These are phyloP conservation scores for Phoenix roebelenii DNA, from an alignment of 176 grass and related monocot species.

Conservation along the genomic window DNA sequence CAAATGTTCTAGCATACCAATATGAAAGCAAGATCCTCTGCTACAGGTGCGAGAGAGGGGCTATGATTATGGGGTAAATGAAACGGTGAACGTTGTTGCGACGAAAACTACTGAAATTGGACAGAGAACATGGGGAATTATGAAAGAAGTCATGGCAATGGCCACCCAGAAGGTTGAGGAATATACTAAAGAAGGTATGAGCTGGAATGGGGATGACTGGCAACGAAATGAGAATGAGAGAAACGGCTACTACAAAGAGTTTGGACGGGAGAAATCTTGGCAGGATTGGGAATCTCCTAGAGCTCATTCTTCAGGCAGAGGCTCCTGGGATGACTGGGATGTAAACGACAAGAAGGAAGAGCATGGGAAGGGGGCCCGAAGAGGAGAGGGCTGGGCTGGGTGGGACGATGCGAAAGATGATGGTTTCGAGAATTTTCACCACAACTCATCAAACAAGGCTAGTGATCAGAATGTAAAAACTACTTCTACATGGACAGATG, in stretches of 20 bases:
- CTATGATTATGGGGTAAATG: constrained; percentile 89
- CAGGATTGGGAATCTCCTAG: constrained; percentile 35
- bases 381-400: constrained; percentile 61
- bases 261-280: constrained; percentile 26
- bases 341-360: constrained; percentile 51
- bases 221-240: constrained; percentile 35
- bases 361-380: constrained; percentile 25
- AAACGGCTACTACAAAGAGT: constrained; percentile 59
- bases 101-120: constrained; percentile 92
- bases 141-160: constrained; percentile 85
- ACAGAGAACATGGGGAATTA: constrained; percentile 84
- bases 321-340: constrained; percentile 91
- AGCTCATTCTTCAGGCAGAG: constrained; percentile 33
- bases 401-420: constrained; percentile 92
- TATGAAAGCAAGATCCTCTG: background rate
- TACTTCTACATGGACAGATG: constrained; percentile 38
- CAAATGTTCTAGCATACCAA: constrained; percentile 13
- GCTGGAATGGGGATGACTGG: constrained; percentile 65
- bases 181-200: constrained; percentile 70
- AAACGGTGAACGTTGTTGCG: constrained; percentile 85
- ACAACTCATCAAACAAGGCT: constrained; percentile 38
- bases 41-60: constrained; percentile 82
- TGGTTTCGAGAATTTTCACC: constrained; percentile 45
- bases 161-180: constrained; percentile 93
- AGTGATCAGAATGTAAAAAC: constrained; percentile 51